Evolutionary conservation across 2,329 filamentous ascomycete genomes (phyloP), one percentile per base, ranked within the genome.

Genomic region (Epichloe hybrida): DNA sequence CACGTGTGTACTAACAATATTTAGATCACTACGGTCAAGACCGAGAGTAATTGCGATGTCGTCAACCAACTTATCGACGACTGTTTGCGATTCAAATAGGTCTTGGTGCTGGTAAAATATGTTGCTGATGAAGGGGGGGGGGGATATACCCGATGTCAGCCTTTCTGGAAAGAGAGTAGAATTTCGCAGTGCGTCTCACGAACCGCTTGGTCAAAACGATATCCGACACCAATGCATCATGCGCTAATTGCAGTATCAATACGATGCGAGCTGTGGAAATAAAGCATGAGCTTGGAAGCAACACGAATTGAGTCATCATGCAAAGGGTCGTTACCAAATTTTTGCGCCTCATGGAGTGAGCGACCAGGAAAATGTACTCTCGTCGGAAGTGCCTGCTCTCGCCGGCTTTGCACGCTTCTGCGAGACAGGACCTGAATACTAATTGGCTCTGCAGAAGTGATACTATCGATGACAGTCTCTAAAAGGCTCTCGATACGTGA

Each of bases 41-140:
- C 75, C 74, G 15, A 93, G 74, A 0, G 85, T 88, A 50, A 75
- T 80, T 0, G 86, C 84, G 37, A 94, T 67, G 55, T 86, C 82
- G 58, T 93, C 85, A 0, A 93, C 77, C 44, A 87, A 79, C 34
- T 74, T 72, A 61, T 93, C 83, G 0, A 93, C 85, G 13, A 79
- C 72, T 15, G 66, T 62, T 62, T 93, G 88, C 47, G 72, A 81
- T 20, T 74, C 72, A 59, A 93, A 94, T 0, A 94, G 69, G 9
- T 80, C 75, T 4, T 83, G 79, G 56, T 89, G 76, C 58, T 86
- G 80, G 61, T 94, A 94, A 64, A 83, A 94, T 4, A 94, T 81
- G 59, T 87, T 86, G 54, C 87, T 91, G 2, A 31, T 31, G 8
- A 1, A 1, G 27, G 8, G 21, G 21, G 27, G 7, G 8, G 27